Conservation (phyloP, 2,329 filamentous ascomycete species). For the Stemphylium lycopersici region DNA sequence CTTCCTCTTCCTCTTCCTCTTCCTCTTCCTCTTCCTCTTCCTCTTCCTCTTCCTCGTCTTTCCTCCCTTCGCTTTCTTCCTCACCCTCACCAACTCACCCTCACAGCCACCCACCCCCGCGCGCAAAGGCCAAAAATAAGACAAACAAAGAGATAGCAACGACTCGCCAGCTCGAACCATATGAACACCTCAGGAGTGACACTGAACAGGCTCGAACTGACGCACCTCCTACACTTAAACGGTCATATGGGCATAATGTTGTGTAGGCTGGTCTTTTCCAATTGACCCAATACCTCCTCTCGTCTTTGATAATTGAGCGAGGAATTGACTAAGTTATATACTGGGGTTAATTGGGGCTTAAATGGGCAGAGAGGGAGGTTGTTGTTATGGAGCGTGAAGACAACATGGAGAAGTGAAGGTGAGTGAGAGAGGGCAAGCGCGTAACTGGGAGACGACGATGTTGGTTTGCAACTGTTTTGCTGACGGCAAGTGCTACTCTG, state of each 20-base stretch:
- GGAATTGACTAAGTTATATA: neutral
- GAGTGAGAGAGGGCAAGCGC: too few species aligned
- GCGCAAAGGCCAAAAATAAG: neutral
- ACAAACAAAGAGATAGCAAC: neutral
- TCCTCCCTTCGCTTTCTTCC: too few species aligned
- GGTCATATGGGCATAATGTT: neutral
- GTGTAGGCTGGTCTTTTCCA: neutral
- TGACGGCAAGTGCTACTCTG: too few species aligned
- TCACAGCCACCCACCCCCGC: too few species aligned
- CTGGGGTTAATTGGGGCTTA: too few species aligned
- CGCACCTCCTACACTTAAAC: neutral
- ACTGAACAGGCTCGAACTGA: neutral
- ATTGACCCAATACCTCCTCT: neutral
- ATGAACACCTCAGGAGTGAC: neutral
- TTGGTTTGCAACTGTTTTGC: too few species aligned
- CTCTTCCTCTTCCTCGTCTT: neutral
- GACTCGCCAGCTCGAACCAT: neutral
- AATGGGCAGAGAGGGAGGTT: too few species aligned
- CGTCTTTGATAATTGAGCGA: neutral
- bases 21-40: neutral
- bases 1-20: too few species aligned
- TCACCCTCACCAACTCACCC: too few species aligned
- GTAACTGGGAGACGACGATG: too few species aligned
- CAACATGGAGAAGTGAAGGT: too few species aligned
- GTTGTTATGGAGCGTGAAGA: neutral